Evolutionary conservation across 129 eudicot genomes (phyloP), one percentile per base, ranked within the genome.

Genomic region (Helichrysum umbraculigerum): DNA sequence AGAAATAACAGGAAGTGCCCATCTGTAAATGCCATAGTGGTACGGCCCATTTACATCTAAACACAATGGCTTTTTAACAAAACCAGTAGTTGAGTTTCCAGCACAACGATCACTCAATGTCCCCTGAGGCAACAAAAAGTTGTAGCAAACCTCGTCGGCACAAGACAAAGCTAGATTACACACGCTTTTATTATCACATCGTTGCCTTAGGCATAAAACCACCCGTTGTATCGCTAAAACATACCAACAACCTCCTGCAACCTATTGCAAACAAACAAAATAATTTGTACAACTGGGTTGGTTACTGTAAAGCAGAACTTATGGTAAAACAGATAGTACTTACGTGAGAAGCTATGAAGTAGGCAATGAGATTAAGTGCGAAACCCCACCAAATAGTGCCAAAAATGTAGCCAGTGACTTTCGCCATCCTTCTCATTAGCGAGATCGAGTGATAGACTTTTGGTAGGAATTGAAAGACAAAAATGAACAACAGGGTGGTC

Each of bases 381-480:
- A 92, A 92, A 39, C 96, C 96, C 98, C 98, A 92, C 98, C 98
- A 92, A 65, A 92, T 92, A 73, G 98, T 92, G 61, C 98, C 98
- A 22, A 92, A 92, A 15, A 92, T 79, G 72, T 92, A 92, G n/a
- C 98, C 98, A 2, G 98, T 92, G 51, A 90, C 98, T 83, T 92
- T 92, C 1, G 86, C 96, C 98, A 92, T 92, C 70, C 91, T 85
- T 81, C 92, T 86, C 98, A 92, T 87, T 22, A 92, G 67, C 72
- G 78, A 63, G 60, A 92, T 66, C 72, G 91, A 78, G 79, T 92
- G 98, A 59, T 87, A 86, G 54, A 87, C 94, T 73, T 92, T 92
- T 4, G 98, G 98, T 6, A 92, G 83, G 80, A 86, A 92, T 47
- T 92, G 98, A 84, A 92, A 90, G 75, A 92, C 10, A 83, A 92